Evolutionary conservation across 371 early-diverging fungal species (phyloP).

Genomic region (Mucor racemosus): DNA sequence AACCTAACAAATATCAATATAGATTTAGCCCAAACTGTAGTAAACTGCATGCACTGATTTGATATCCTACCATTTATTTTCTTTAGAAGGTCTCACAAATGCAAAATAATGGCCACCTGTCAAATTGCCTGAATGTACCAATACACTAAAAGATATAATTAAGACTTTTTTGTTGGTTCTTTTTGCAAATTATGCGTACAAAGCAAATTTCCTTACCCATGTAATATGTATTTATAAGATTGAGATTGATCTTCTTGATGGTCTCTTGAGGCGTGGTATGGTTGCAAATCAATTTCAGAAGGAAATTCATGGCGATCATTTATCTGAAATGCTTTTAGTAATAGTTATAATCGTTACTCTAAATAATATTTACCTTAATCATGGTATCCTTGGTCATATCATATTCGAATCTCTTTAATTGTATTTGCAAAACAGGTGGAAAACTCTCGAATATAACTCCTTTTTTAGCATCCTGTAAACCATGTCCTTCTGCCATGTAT

Average conservation of each 20-base stretch:
- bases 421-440: constrained; percentile 96
- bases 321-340: constrained; percentile 54
- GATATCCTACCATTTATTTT: constrained; percentile 70
- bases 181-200: neutral
- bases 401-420: constrained; percentile 97
- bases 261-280: constrained; percentile 45
- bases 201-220: constrained; percentile 59
- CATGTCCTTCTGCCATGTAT: constrained; percentile 94
- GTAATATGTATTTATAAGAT: constrained; percentile 72
- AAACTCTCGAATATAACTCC: constrained; percentile 93
- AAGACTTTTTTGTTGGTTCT: too few species aligned
- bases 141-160: constrained; percentile 59
- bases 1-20: constrained; percentile 48
- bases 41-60: neutral
- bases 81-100: constrained; percentile 76
- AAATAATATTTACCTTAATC: constrained; percentile 68
- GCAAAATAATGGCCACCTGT: constrained; percentile 98
- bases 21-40: neutral
- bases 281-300: constrained; percentile 77
- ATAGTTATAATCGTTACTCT: neutral
- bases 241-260: neutral
- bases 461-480: constrained; percentile 95
- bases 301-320: constrained; percentile 98
- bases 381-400: constrained; percentile 84
- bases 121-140: constrained; percentile 96